These are phyloP conservation scores for Lentinus polychrous DNA, from an alignment of 1,284 basidiomycete species.

Conservation along the genomic window DNA sequence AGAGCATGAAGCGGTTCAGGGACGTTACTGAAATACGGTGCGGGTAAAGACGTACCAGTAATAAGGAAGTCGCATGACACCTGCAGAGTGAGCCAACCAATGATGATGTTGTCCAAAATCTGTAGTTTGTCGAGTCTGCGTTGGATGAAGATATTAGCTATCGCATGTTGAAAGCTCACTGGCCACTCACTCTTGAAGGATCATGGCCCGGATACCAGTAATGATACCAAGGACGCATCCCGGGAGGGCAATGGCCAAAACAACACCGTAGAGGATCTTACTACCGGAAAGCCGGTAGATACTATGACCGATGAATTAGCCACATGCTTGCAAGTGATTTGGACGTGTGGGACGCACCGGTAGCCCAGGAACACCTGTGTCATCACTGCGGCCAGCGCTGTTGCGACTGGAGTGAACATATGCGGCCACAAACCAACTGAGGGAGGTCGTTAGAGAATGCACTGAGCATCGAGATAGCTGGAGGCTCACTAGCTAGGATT, in stretches of 20 bases:
- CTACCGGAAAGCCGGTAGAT: not conserved
- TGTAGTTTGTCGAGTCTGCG: slow-evolving; percentile 12
- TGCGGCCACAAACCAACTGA: slow-evolving; percentile 37
- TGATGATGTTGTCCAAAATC: slow-evolving; percentile 18
- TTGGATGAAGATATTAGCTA: not conserved
- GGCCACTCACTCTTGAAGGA: slow-evolving; percentile 31
- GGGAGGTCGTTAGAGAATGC: not conserved
- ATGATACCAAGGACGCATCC: slow-evolving; percentile 32
- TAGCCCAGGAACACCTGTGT: slow-evolving; percentile 38
- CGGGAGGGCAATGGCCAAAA: slow-evolving; percentile 26
- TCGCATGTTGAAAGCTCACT: not conserved
- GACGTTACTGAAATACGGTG: not conserved
- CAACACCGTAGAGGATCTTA: slow-evolving; percentile 23
- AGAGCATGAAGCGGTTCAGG: not conserved
- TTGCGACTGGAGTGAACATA: slow-evolving; percentile 36
- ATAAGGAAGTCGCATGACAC: slow-evolving; percentile 33
- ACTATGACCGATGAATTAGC: not conserved
- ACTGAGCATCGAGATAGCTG: not conserved
- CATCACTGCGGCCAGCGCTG: slow-evolving; percentile 34
- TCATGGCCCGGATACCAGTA: slow-evolving; percentile 30
- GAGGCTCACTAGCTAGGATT: slow-evolving; percentile 25
- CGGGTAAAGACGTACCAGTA: slow-evolving; percentile 23
- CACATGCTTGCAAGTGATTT: not conserved
- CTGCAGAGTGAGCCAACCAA: slow-evolving; percentile 35
- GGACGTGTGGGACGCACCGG: slow-evolving; percentile 24